Evolutionary conservation across 192 early-diverging fungal genomes (phyloP), one percentile per base, ranked within the genome.

Genomic region (Geranomyces michiganensis): DNA sequence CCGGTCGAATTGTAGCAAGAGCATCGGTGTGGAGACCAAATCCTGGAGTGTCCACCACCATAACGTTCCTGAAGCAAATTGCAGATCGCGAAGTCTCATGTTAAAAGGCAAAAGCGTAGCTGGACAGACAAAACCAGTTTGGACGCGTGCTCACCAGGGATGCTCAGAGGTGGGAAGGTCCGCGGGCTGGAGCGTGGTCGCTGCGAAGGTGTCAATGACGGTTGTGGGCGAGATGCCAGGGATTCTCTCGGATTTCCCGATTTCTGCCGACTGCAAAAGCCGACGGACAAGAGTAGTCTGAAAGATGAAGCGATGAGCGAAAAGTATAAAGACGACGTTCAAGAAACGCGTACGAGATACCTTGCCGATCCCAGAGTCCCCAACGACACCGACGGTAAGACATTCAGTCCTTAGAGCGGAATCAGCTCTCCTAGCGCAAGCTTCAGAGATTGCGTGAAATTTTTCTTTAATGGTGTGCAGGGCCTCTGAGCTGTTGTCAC

Each of bases 281-380:
- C 64, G 32, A 9, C 65, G 14, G 36, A 82, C 59, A 21, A 82
- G 64, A 33, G 71, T 24, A 19, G 78, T 78, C 78, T 74, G 24
- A 53, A 47, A 53, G 19, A 26, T 4, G 24, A 36, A 7, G 56
- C 68, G 1, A 56, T 63, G 17, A 61, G 19, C n/a, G 0, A 27
- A 41, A 62, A 31, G 17, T 14, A 44, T 9, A 59, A 15, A 53
- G 7, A 53, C 7, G 3, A 6, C 51, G 7, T 53, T 4, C 19
- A 53, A 8, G 7, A 17, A 53, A n/a, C 7, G 15, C 51, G 24
- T 53, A 17, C 17, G 51, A 26, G n/a, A 26, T 41, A 81, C 79
- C 79, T 81, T 82, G 74, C 80, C 80, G 24, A 82, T 82, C 15
- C 78, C 78, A 31, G 63, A 56, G 62, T 82, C 80, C 17, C 80